Evolutionary conservation across 306 rosid species (phyloP).

Genomic region (Urtica urens): DNA sequence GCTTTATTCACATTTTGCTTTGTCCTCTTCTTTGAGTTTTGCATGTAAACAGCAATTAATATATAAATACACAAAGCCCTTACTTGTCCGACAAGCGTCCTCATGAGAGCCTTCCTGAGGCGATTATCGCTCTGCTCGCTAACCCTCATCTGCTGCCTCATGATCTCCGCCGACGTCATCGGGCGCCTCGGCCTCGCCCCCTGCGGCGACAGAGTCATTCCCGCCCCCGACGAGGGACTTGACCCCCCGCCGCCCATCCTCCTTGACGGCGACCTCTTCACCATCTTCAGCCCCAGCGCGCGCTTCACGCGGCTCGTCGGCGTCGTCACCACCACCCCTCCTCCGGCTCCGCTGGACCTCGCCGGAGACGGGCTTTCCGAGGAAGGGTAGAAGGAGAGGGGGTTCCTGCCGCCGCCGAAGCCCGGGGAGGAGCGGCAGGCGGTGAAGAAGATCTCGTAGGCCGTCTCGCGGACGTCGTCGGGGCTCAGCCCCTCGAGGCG

Average conservation of each 20-base stretch:
- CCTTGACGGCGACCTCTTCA: conserved; percentile 76
- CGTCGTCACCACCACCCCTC: conserved; percentile 57
- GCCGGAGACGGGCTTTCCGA: not conserved
- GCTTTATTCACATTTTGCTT: not conserved
- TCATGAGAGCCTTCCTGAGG: conserved; percentile 65
- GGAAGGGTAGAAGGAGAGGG: conserved; percentile 33
- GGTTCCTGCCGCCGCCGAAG: conserved; percentile 59
- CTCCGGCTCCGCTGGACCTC: conserved; percentile 18
- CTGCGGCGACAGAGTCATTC: conserved; percentile 22
- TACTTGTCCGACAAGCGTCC: conserved; percentile 96
- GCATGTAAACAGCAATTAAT: not conserved
- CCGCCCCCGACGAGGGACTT: conserved; percentile 19
- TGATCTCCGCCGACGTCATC: conserved; percentile 96
- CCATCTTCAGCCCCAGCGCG: conserved; percentile 71
- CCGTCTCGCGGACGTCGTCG: conserved; percentile 58
- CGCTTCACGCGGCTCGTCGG: conserved; percentile 70
- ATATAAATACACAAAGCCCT: not conserved
- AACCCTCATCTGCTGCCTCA: conserved; percentile 92
- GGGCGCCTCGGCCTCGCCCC: conserved; percentile 57
- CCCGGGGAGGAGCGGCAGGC: conserved; percentile 82
- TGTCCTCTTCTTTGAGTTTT: not conserved
- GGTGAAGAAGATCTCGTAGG: conserved; percentile 82
- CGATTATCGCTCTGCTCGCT: conserved; percentile 81
- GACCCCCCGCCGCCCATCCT: conserved; percentile 47
- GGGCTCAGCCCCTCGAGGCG: conserved; percentile 38